Evolutionary conservation across 116 monocot species (phyloP).

Genomic region (Thalassia testudinum): DNA sequence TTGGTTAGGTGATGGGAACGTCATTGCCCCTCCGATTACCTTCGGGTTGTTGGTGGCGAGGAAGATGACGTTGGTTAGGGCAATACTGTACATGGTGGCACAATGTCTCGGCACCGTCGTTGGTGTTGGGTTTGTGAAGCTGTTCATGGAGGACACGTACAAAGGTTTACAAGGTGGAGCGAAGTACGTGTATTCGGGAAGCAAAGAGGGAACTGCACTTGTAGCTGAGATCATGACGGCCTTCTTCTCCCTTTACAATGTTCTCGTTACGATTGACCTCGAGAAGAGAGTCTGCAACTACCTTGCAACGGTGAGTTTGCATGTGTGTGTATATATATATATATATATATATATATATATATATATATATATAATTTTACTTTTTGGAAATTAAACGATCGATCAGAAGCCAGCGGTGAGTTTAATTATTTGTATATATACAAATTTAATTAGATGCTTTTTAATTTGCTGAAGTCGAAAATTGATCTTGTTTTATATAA

Average conservation of each 20-base stretch:
- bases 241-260: slow-evolving; percentile 62
- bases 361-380: too few species aligned
- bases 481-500: too few species aligned
- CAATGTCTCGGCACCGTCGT: slow-evolving; percentile 41
- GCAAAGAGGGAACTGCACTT: slow-evolving; percentile 32
- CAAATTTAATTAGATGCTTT: too few species aligned
- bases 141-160: slow-evolving; percentile 16
- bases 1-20: too few species aligned
- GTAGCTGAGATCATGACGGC: slow-evolving; percentile 74
- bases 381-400: too few species aligned
- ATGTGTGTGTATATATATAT: too few species aligned
- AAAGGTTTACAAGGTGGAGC: slow-evolving; percentile 29
- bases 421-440: too few species aligned
- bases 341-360: too few species aligned
- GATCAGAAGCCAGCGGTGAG: too few species aligned
- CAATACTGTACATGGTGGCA: slow-evolving; percentile 29
- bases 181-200: slow-evolving; percentile 20
- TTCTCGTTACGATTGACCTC: slow-evolving; percentile 61
- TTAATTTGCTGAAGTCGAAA: too few species aligned
- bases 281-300: slow-evolving; percentile 49
- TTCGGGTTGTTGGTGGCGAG: slow-evolving; percentile 27
- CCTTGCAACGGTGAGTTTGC: slow-evolving; percentile 32
- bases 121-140: slow-evolving; percentile 36
- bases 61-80: slow-evolving; percentile 33
- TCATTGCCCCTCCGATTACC: slow-evolving; percentile 21